Evolutionary conservation across 257 asterid genomes (phyloP).

Genomic region (Apocynum venetum): DNA sequence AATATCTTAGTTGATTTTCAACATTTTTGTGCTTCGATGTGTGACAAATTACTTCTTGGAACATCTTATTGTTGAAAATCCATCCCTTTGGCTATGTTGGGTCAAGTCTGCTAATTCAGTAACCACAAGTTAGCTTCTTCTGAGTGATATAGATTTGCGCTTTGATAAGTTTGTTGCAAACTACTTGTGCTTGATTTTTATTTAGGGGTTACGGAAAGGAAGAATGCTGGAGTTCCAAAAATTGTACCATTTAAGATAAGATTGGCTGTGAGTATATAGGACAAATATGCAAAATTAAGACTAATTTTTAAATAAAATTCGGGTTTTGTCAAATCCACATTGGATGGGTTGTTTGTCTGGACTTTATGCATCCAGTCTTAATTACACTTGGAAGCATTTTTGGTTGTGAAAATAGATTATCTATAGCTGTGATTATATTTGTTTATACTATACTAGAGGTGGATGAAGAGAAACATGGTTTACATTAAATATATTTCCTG

Average conservation of each 20-base stretch:
- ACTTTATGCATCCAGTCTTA: background rate
- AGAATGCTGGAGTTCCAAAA: background rate
- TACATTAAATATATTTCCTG: background rate
- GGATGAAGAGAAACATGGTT: background rate
- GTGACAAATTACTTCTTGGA: background rate
- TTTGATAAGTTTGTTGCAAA: background rate
- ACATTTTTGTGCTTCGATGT: background rate
- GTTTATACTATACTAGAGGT: too few relatives aligned
- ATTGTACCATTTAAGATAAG: background rate
- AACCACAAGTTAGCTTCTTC: background rate
- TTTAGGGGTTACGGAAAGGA: background rate
- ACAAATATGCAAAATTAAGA: background rate
- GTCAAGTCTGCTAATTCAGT: background rate
- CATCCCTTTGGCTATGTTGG: background rate
- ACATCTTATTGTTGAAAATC: background rate
- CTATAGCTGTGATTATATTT: background rate
- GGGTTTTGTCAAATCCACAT: background rate
- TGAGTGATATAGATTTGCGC: background rate
- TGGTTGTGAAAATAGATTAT: background rate
- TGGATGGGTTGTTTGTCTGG: background rate
- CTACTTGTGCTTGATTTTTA: background rate
- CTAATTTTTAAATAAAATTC: background rate
- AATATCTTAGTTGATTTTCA: conserved; percentile 15
- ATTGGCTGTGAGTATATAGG: background rate
- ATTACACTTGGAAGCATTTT: background rate